These are phyloP conservation scores for Chaetothyriales sp. DNA, from an alignment of 2,329 filamentous ascomycete genomes.

Conservation along the genomic window DNA sequence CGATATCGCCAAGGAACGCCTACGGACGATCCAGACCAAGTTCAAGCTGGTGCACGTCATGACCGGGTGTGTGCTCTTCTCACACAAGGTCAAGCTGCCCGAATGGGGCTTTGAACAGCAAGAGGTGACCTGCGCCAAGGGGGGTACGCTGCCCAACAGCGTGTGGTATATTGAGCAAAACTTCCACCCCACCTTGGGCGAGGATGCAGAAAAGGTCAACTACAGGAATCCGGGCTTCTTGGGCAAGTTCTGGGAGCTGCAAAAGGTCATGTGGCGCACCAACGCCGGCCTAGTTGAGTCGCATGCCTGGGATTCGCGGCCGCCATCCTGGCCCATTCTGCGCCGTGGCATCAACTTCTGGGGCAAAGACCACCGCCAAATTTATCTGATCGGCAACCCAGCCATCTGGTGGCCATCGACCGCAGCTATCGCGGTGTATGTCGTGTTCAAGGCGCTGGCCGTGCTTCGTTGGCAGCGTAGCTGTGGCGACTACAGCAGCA, in stretches of 20 bases:
- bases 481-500: slow-evolving; percentile 67
- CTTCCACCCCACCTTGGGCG: slow-evolving; percentile 60
- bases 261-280: slow-evolving; percentile 97
- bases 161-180: slow-evolving; percentile 95
- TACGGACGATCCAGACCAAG: slow-evolving; percentile 91
- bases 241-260: slow-evolving; percentile 92
- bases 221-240: slow-evolving; percentile 91
- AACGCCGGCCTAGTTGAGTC: slow-evolving; percentile 93
- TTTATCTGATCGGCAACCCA: slow-evolving; percentile 92
- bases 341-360: slow-evolving; percentile 97
- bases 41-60: slow-evolving; percentile 91
- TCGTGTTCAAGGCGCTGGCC: slow-evolving; percentile 72
- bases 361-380: slow-evolving; percentile 84
- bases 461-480: slow-evolving; percentile 88
- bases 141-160: slow-evolving; percentile 86
- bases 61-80: slow-evolving; percentile 92
- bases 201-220: slow-evolving; percentile 80
- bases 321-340: slow-evolving; percentile 81
- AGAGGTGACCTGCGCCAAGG: slow-evolving; percentile 91
- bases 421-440: slow-evolving; percentile 58
- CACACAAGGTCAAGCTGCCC: slow-evolving; percentile 96
- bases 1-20: slow-evolving; percentile 59
- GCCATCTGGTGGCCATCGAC: slow-evolving; percentile 89
- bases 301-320: slow-evolving; percentile 94
- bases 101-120: slow-evolving; percentile 98